phyloP scores from a whole-genome alignment of 2,329 filamentous ascomycete species.

The Periconia macrospinosa region DNA sequence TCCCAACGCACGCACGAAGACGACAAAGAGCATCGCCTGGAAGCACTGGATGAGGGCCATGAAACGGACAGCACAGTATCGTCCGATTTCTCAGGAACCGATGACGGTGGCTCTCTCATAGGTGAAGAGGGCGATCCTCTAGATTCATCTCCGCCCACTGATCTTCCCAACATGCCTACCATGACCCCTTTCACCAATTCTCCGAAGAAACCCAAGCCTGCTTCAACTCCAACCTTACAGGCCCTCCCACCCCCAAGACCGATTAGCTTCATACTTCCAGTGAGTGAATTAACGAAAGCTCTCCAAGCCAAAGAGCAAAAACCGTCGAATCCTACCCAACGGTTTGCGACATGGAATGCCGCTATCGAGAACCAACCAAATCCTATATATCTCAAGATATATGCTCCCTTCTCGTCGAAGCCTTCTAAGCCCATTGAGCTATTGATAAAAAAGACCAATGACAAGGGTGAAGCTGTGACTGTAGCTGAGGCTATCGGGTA shows the following conservation, averaged over 20 bases:
- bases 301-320: conserved; percentile 73
- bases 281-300: conserved; percentile 71
- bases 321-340: conserved; percentile 71
- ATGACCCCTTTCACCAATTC: conserved; percentile 48
- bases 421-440: conserved; percentile 70
- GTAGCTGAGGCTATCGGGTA: conserved; percentile 83
- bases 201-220: conserved; percentile 62
- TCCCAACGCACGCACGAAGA: conserved; percentile 58
- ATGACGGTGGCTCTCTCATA: conserved; percentile 70
- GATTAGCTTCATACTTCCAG: conserved; percentile 69
- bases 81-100: conserved; percentile 45
- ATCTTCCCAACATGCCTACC: conserved; percentile 46
- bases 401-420: conserved; percentile 69
- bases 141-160: conserved; percentile 55
- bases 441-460: conserved; percentile 68
- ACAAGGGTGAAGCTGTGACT: conserved; percentile 69
- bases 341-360: conserved; percentile 74
- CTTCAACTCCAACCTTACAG: conserved; percentile 55
- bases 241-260: conserved; percentile 73
- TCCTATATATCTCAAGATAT: conserved; percentile 76
- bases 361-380: conserved; percentile 70
- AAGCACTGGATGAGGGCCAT: conserved; percentile 45
- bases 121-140: conserved; percentile 64
- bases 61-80: conserved; percentile 44
- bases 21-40: conserved; percentile 31